Base-by-base conservation (phyloP, 2,329 filamentous ascomycete genomes). In the Didymella keratinophila region DNA sequence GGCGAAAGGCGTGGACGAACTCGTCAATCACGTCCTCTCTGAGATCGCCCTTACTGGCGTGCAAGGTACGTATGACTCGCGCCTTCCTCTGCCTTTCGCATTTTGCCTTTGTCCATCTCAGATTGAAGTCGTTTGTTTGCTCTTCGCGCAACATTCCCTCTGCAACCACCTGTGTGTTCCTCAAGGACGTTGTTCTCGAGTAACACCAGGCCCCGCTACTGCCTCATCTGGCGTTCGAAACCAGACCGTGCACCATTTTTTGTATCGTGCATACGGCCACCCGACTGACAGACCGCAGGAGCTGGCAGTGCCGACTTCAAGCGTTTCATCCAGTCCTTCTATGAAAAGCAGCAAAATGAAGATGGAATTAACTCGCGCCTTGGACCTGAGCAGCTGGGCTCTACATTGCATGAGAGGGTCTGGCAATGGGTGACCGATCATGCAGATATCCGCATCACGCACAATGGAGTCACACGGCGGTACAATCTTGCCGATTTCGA, bases 31-130 rank as follows among this genome's bases (percentile, higher is more conserved):
- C 74, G 69, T 88, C 55, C 77, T 88, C 46, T 81, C 82, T 59
- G 83, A 86, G 73, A 82, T 88, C 71, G 86, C 86, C 23, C 79
- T 87, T 45, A 81, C 81, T 64, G 85, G 86, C 63, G 79, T 80
- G 51, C 78, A 82, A 80, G 86, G 86, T 87, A 78, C 68, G 83
- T 79, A 52, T 52, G 43, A 60, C 54, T 64, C 55, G 58, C 37
- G 53, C 48, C 44, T 18, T 42, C 39, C 21, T 28, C 27, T 51
- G 52, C 44, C 56, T 41, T 32, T 45, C 21, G 27, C 11, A 51
- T 28, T 12, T 36, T 46, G 23, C n/a, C 27, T 37, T 32, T 49
- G 21, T 47, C 32, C 7, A 48, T 20, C 28, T 52, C 49, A 20
- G 1, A 21, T 27, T 30, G 21, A 20, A 0, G 18, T 27, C 37